phyloP scores from a whole-genome alignment of 306 rosid genomes.

The Dryas alaskensis region DNA sequence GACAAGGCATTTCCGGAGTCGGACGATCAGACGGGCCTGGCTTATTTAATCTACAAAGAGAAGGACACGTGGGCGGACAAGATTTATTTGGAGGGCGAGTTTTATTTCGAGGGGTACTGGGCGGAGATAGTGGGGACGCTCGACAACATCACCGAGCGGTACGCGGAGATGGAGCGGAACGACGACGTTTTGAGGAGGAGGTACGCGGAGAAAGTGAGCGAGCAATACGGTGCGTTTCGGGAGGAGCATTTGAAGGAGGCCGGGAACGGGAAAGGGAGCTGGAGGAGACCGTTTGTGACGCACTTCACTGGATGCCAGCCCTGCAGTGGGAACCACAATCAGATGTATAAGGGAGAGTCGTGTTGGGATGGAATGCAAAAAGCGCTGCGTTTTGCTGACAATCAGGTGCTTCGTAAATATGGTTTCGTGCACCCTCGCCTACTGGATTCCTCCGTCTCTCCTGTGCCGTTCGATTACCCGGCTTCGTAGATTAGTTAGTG shows the following conservation, averaged over 20 bases:
- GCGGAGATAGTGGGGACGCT: constrained; percentile 45
- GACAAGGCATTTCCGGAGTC: constrained; percentile 82
- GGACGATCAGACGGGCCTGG: constrained; percentile 90
- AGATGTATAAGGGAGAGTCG: constrained; percentile 44
- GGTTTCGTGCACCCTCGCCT: constrained; percentile 51
- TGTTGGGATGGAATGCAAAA: constrained; percentile 77
- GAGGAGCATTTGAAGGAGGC: constrained; percentile 46
- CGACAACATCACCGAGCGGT: constrained; percentile 35
- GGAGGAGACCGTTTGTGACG: constrained; percentile 76
- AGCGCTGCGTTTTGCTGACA: constrained; percentile 76
- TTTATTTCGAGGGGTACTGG: constrained; percentile 81
- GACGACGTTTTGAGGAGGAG: constrained; percentile 45
- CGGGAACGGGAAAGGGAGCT: constrained; percentile 37
- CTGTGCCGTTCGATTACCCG: constrained; percentile 66
- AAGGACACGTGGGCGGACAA: constrained; percentile 59
- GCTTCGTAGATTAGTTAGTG: constrained; percentile 5
- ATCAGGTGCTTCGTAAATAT: constrained; percentile 65
- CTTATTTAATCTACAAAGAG: constrained; percentile 59
- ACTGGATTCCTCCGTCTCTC: constrained; percentile 32
- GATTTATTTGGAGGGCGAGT: constrained; percentile 66
- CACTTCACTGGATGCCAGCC: constrained; percentile 96
- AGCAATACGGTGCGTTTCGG: constrained; percentile 48
- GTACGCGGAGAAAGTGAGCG: constrained; percentile 74
- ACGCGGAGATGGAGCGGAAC: constrained; percentile 40
- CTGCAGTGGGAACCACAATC: constrained; percentile 72